These are phyloP conservation scores for Neurospora africana DNA, from an alignment of 495 filamentous ascomycete species.

Conservation along the genomic window DNA sequence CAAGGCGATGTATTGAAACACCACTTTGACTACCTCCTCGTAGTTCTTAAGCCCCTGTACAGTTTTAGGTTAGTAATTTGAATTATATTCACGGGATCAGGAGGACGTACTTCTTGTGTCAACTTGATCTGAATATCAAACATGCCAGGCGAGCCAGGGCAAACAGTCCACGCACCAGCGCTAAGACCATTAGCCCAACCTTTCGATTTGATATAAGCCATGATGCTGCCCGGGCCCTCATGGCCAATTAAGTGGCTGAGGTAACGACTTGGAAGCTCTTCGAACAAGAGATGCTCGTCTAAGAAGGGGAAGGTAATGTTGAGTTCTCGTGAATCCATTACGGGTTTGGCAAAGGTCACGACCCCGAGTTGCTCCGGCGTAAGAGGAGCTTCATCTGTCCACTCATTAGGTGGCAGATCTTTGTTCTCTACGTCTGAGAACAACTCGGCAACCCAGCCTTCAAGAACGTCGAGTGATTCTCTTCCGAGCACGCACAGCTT, in stretches of 20 bases:
- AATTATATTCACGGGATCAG: neutral
- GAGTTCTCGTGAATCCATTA: constrained; percentile 82
- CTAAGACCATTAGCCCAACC: constrained; percentile 88
- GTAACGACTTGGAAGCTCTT: constrained; percentile 80
- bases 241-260: constrained; percentile 91
- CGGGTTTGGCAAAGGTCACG: constrained; percentile 88
- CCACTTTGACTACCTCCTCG: constrained; percentile 70
- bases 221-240: constrained; percentile 91
- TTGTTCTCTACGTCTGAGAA: constrained; percentile 83
- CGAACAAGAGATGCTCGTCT: constrained; percentile 76
- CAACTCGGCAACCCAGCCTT: constrained; percentile 78
- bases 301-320: constrained; percentile 83
- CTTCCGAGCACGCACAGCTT: constrained; percentile 87
- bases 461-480: constrained; percentile 79
- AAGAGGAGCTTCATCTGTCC: constrained; percentile 65
- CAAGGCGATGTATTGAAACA: constrained; percentile 92
- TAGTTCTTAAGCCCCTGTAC: constrained; percentile 59
- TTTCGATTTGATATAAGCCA: constrained; percentile 89
- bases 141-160: constrained; percentile 67
- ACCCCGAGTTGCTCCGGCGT: constrained; percentile 57
- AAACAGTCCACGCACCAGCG: constrained; percentile 65
- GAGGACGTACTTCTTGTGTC: constrained; percentile 59
- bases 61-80: constrained; percentile 4
- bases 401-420: constrained; percentile 67
- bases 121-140: constrained; percentile 73